These are phyloP conservation scores for Peribolospora kevripleyi DNA, from an alignment of 768 basidiomycete genomes.

Conservation along the genomic window DNA sequence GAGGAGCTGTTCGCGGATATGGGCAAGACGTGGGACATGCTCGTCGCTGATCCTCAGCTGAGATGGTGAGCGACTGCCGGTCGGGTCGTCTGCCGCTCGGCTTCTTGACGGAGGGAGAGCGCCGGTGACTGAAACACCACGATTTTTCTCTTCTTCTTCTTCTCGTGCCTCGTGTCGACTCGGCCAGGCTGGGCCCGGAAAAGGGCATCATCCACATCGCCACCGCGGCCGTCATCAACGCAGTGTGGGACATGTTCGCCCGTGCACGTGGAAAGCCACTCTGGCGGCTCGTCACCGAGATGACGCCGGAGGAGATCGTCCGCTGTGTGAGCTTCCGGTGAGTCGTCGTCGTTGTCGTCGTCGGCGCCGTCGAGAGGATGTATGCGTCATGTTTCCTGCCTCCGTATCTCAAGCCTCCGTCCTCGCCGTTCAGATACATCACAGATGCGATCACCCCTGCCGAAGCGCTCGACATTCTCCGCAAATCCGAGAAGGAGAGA, in stretches of 20 bases:
- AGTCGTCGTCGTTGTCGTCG: not conserved
- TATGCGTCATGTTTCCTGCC: too few species aligned
- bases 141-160: not conserved
- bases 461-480: conserved; percentile 63
- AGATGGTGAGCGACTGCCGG: conserved; percentile 38
- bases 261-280: conserved; percentile 43
- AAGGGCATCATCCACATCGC: conserved; percentile 89
- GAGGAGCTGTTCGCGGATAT: conserved; percentile 67
- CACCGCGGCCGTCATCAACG: conserved; percentile 44
- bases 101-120: not conserved
- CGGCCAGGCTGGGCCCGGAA: conserved; percentile 60
- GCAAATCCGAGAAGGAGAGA: conserved; percentile 49
- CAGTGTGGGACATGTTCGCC: conserved; percentile 58
- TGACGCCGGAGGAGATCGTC: conserved; percentile 31
- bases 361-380: not conserved
- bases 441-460: conserved; percentile 78
- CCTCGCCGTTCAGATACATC: conserved; percentile 53
- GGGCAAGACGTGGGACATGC: conserved; percentile 70
- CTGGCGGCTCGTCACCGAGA: conserved; percentile 83
- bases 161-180: too few species aligned
- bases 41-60: conserved; percentile 69
- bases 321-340: conserved; percentile 2
- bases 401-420: too few species aligned
- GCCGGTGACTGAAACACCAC: not conserved
- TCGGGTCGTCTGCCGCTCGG: not conserved